These are phyloP conservation scores for Vitis hybrid DNA, from an alignment of 177 flowering plant genomes.

Conservation along the genomic window DNA sequence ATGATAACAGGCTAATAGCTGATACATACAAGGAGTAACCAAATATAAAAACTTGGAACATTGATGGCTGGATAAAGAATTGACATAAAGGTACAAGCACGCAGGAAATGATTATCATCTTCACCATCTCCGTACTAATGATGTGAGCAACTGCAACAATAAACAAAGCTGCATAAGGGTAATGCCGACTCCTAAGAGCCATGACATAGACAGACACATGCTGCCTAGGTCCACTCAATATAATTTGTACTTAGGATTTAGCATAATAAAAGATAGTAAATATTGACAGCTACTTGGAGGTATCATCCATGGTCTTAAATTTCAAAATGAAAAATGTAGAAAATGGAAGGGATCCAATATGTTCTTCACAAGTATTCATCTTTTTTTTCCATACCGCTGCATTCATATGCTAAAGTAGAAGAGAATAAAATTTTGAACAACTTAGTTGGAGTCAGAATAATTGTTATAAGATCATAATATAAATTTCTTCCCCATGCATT, in stretches of 20 bases:
- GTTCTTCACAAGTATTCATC: no score
- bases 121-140: slow-evolving; percentile 83
- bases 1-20: not conserved
- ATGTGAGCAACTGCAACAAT: slow-evolving; percentile 76
- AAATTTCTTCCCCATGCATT: not conserved
- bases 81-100: not conserved
- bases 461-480: not conserved
- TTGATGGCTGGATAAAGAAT: no score
- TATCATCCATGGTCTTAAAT: no score
- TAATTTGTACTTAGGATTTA: not conserved
- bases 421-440: not conserved
- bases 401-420: no score
- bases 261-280: not conserved
- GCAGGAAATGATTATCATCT: not conserved
- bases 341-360: no score
- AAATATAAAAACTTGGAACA: not conserved
- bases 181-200: not conserved
- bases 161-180: slow-evolving; percentile 3
- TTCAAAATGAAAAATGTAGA: no score
- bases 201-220: not conserved
- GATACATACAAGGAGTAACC: not conserved
- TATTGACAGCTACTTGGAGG: no score
- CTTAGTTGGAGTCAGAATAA: not conserved
- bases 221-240: not conserved
- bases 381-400: no score